These are phyloP conservation scores for Auxenochlorella pyrenoidosa DNA, from an alignment of 139 green algal genomes.

Conservation along the genomic window DNA sequence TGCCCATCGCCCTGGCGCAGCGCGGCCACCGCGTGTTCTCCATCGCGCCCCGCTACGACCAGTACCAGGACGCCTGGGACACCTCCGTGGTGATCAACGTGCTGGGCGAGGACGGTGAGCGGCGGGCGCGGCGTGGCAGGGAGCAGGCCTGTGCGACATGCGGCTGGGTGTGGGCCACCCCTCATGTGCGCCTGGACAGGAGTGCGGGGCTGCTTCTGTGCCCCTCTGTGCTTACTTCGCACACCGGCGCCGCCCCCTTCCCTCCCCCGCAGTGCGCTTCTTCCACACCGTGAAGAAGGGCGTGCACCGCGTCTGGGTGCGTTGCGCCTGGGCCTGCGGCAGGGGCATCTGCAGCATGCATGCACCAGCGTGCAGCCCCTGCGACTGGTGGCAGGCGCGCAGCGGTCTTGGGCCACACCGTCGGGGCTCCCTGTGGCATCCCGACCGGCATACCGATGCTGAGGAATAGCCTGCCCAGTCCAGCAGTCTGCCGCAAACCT, in stretches of 20 bases:
- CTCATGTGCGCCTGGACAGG: no score
- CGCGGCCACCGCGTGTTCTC: conserved; percentile 96
- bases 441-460: no score
- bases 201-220: no score
- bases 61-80: conserved; percentile 98
- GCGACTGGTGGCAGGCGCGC: no score
- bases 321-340: neutral
- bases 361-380: no score
- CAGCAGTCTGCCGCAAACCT: no score
- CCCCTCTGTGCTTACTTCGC: no score
- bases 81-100: conserved; percentile 84
- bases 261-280: conserved; percentile 78
- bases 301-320: conserved; percentile 95
- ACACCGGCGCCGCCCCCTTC: neutral
- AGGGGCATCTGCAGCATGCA: neutral
- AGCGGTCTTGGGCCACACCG: no score
- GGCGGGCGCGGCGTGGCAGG: neutral
- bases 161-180: no score
- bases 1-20: conserved; percentile 53
- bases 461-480: no score
- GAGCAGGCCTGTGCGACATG: no score
- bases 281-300: conserved; percentile 98
- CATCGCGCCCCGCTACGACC: conserved; percentile 85
- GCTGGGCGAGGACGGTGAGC: conserved; percentile 72
- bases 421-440: no score